These are phyloP conservation scores for Sextonia rubra DNA, from an alignment of 164 flowering plant genomes.

Conservation along the genomic window DNA sequence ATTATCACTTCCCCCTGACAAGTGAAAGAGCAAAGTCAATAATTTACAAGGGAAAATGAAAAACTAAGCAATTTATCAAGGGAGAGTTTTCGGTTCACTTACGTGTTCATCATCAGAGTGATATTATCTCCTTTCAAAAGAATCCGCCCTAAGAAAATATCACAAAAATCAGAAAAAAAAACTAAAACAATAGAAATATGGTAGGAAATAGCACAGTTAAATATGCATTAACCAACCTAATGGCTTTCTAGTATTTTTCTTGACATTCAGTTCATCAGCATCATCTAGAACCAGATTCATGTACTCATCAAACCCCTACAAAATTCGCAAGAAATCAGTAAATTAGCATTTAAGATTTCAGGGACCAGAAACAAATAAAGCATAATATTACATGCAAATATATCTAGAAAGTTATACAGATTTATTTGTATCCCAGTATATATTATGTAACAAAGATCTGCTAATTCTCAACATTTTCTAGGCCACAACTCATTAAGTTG, in stretches of 20 bases:
- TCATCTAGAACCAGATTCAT: slow-evolving; percentile 93
- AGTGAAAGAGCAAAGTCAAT: not conserved
- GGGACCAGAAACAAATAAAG: not conserved
- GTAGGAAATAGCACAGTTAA: not conserved
- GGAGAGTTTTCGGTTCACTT: slow-evolving; percentile 16
- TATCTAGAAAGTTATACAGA: not conserved
- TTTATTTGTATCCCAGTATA: not conserved
- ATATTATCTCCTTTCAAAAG: slow-evolving; percentile 73
- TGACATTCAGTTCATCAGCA: slow-evolving; percentile 72
- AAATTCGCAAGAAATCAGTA: not conserved
- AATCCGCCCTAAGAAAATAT: slow-evolving; percentile 48
- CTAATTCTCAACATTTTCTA: not conserved
- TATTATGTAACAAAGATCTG: not conserved
- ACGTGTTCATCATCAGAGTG: slow-evolving; percentile 73
- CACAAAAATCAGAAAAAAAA: not conserved
- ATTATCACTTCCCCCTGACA: slow-evolving; percentile 44
- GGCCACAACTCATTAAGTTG: not conserved
- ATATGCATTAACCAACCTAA: slow-evolving; percentile 27
- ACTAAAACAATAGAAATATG: too few species aligned
- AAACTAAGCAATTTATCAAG: not conserved
- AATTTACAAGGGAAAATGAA: not conserved
- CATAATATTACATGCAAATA: not conserved
- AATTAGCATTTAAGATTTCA: not conserved
- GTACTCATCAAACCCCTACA: slow-evolving; percentile 92
- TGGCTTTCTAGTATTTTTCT: slow-evolving; percentile 64